phyloP scores from a whole-genome alignment of 768 basidiomycete genomes.

The Tephrocybe sp. region DNA sequence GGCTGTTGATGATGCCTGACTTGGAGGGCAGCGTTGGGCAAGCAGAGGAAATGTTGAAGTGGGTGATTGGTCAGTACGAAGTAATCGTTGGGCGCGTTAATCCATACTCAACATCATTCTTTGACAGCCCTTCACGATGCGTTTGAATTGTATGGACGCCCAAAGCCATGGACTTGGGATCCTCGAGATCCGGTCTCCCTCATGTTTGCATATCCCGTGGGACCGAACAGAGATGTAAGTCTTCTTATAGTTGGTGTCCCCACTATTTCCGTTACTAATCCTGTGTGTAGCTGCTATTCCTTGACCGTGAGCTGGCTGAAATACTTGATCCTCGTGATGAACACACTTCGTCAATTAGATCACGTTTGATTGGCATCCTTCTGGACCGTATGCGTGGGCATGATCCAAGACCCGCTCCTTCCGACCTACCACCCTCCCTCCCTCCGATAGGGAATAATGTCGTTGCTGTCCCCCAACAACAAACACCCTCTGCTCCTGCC shows the following conservation, averaged over 20 bases:
- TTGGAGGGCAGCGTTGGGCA: constrained; percentile 60
- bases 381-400: constrained; percentile 59
- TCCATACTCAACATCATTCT: constrained; percentile 1
- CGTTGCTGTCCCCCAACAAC: constrained; percentile 11
- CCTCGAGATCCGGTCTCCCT: constrained; percentile 77
- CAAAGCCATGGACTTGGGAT: constrained; percentile 86
- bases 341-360: constrained; percentile 68
- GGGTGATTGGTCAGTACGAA: constrained; percentile 73
- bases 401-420: constrained; percentile 18
- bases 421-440: constrained; percentile 32
- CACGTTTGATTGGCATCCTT: constrained; percentile 61
- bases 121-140: constrained; percentile 76
- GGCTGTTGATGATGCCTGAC: constrained; percentile 92
- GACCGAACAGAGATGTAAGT: constrained; percentile 77
- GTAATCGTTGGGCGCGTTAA: constrained; percentile 7
- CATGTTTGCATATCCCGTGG: constrained; percentile 95
- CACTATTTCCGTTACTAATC: constrained; percentile 12
- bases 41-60: constrained; percentile 84
- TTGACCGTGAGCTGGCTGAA: constrained; percentile 83
- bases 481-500: constrained; percentile 1
- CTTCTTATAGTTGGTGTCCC: not conserved
- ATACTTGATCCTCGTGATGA: constrained; percentile 76
- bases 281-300: constrained; percentile 68
- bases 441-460: constrained; percentile 33
- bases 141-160: constrained; percentile 88